A percentile compares a stretch with the other conserved stretches of the same genome.
These are phyloP conservation scores for Fragilaria radians DNA, from an alignment of 108 stramenopile species.

Conservation along the genomic window DNA sequence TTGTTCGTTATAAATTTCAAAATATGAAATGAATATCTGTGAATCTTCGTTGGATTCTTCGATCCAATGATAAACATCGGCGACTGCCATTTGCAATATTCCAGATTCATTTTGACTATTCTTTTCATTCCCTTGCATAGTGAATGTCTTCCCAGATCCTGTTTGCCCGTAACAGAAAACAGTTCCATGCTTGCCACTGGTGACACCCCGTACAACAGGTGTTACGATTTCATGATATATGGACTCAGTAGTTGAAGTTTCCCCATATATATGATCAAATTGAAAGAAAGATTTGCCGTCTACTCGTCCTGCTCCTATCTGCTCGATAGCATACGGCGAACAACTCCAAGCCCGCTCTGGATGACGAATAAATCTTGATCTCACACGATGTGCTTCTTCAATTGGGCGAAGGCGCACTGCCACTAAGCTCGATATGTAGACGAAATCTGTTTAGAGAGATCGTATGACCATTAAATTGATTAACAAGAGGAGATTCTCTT, in stretches of 20 bases:
- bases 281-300: neutral
- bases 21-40: conserved; percentile 57
- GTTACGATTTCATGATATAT: neutral
- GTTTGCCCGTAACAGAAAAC: conserved; percentile 73
- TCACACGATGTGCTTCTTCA: neutral
- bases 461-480: no score
- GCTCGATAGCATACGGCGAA: neutral
- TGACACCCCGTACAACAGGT: neutral
- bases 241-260: neutral
- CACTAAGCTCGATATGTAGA: conserved; percentile 5
- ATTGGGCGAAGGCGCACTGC: neutral
- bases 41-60: conserved; percentile 18
- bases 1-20: conserved; percentile 97
- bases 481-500: no score
- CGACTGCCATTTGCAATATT: conserved; percentile 46
- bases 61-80: conserved; percentile 50
- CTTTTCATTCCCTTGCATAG: conserved; percentile 22
- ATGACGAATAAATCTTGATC: neutral
- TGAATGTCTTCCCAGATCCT: conserved; percentile 54
- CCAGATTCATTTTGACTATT: conserved; percentile 41
- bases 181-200: neutral
- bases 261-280: conserved; percentile 3
- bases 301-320: neutral
- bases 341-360: neutral
- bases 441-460: no score